These are phyloP conservation scores for Clonostachys solani DNA, from an alignment of 2,329 filamentous ascomycete species.

Conservation along the genomic window DNA sequence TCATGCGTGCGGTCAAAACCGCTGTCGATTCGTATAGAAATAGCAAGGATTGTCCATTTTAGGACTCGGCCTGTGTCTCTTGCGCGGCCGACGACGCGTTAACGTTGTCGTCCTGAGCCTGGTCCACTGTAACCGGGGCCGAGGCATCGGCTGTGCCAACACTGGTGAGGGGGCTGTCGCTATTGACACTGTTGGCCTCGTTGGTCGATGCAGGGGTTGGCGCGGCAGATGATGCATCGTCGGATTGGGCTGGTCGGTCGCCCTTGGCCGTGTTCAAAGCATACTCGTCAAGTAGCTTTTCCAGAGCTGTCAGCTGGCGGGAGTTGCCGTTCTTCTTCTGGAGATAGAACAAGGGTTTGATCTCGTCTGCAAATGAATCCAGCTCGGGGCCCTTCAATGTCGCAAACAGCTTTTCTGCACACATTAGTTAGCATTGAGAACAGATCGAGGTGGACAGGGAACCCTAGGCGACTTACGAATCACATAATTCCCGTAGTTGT, in stretches of 20 bases:
- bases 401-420: slow-evolving; percentile 72
- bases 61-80: no score
- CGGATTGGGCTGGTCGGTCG: slow-evolving; percentile 22
- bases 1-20: no score
- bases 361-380: slow-evolving; percentile 55
- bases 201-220: slow-evolving; percentile 58
- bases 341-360: slow-evolving; percentile 56
- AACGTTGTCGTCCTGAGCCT: no score
- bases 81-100: no score
- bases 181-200: background rate
- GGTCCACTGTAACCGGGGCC: no score
- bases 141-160: background rate
- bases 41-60: no score
- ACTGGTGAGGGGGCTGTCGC: background rate
- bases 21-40: no score
- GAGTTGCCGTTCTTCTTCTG: slow-evolving; percentile 62
- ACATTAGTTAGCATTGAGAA: slow-evolving; percentile 14
- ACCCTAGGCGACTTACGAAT: slow-evolving; percentile 69
- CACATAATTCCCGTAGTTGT: slow-evolving; percentile 94
- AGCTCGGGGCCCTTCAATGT: slow-evolving; percentile 57
- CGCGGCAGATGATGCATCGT: background rate
- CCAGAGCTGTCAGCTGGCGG: slow-evolving; percentile 48
- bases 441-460: background rate
- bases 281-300: slow-evolving; percentile 22
- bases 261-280: slow-evolving; percentile 19